Base-by-base conservation (phyloP, 495 filamentous ascomycete species). In the Penicillium coprophilum region DNA sequence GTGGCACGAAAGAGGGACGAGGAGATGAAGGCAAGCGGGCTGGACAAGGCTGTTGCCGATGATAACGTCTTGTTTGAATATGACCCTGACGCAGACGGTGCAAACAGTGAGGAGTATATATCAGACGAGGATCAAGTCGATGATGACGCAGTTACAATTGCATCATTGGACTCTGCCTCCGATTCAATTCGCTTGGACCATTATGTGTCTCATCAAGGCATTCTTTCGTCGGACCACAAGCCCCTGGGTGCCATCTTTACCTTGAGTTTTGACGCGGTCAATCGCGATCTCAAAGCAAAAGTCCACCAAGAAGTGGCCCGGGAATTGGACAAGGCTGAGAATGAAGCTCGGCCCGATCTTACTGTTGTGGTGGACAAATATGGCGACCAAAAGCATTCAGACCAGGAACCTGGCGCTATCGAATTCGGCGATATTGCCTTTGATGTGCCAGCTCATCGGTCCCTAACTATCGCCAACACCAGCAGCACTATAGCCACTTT, bases 141-240 rank as follows among this genome's bases (percentile, higher is more conserved):
- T n/a, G 52, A 46, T 9, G 57, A 68, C 5, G 48, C 55, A 15
- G 53, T 52, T 0, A 68, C 63, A 6, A 27, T 55, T 24, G 53
- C 62, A 38, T 63, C 65, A 2, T 46, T 58, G 7, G 38, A 56
- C 20, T 54, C 57, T 10, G 17, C 48, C 0, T 50, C 69, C 19
- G 75, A 86, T 27, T 73, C 78, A 24, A 82, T 96, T 50, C 75
- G 70, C 27, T 77, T 92, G 17, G 85, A 93, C 43, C 79, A 83
- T 52, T 99, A 99, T 69, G 83, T 85, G 3, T 91, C 93, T 3
- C 90, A 96, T 64, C 92, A 96, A 68, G 82, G 88, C 23, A 84
- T 97, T 13, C 78, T 88, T 12, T 95, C 95, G 2, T 97, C 93
- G 5, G 95, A 99, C 68, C 95, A 99, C 68, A 99, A 99, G 69